A percentile compares a stretch with the other conserved stretches of the same genome.
phyloP scores from a whole-genome alignment of 768 basidiomycete genomes.

The Gyrodon lividus region DNA sequence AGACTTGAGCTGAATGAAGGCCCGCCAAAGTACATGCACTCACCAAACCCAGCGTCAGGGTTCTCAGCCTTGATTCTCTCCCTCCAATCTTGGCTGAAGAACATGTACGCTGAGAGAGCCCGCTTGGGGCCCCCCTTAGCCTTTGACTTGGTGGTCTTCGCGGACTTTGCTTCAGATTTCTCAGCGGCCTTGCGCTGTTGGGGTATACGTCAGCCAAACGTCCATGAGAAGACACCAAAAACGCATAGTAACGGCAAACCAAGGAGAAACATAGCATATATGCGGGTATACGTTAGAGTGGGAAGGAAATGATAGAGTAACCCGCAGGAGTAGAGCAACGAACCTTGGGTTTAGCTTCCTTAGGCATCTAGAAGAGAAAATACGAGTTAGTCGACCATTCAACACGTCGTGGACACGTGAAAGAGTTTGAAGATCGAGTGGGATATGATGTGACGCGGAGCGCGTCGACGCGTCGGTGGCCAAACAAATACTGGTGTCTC shows the following conservation, averaged over 20 bases:
- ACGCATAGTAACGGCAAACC: constrained; percentile 1
- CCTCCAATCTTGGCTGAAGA: constrained; percentile 96
- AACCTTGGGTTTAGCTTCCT: constrained; percentile 73
- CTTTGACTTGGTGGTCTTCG: constrained; percentile 75
- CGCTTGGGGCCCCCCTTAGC: constrained; percentile 72
- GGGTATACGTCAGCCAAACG: constrained; percentile 13
- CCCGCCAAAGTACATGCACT: constrained; percentile 20
- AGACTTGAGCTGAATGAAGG: constrained; percentile 1
- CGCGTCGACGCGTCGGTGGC: constrained; percentile 38
- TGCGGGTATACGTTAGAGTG: constrained; percentile 7
- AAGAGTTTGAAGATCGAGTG: constrained; percentile 29
- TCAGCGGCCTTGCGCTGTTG: constrained; percentile 72
- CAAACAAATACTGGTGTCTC: constrained; percentile 36
- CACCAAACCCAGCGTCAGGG: constrained; percentile 91
- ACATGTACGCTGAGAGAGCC: constrained; percentile 96
- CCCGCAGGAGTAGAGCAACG: constrained; percentile 25
- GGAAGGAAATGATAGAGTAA: neutral
- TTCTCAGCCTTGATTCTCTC: constrained; percentile 95
- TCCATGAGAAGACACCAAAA: neutral
- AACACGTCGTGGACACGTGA: constrained; percentile 39
- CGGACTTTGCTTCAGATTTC: constrained; percentile 52
- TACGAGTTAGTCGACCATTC: constrained; percentile 35
- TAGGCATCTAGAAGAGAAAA: constrained; percentile 64
- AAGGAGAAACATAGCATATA: constrained; percentile 17
- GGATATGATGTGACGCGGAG: constrained; percentile 27